These are phyloP conservation scores for Mycena maculata DNA, from an alignment of 768 basidiomycete genomes.

Conservation along the genomic window DNA sequence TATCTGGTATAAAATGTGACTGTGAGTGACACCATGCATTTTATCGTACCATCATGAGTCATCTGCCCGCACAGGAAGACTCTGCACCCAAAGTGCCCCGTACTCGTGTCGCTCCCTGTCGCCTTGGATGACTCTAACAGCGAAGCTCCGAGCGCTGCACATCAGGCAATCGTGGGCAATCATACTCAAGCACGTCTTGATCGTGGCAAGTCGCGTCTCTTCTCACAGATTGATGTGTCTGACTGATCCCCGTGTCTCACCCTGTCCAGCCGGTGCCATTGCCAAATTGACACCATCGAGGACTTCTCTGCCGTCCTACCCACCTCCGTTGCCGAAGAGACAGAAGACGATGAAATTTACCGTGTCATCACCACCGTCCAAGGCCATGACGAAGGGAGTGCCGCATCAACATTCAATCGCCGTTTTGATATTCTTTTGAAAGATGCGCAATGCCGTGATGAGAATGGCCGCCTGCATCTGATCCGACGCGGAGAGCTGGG, in stretches of 20 bases:
- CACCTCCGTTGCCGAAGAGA: neutral
- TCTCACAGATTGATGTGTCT: neutral
- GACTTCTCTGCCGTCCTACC: neutral
- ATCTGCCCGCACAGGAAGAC: too few relatives aligned
- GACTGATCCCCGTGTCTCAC: too few relatives aligned
- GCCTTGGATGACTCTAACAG: neutral
- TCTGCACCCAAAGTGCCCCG: neutral
- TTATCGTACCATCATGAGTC: too few relatives aligned
- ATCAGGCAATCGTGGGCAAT: neutral
- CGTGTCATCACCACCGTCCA: slow-evolving; percentile 13
- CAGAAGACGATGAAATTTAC: slow-evolving; percentile 26
- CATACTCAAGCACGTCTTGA: too few relatives aligned
- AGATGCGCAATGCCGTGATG: slow-evolving; percentile 28
- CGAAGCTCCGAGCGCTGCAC: neutral
- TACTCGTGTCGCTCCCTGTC: neutral
- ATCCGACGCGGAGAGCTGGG: slow-evolving; percentile 21
- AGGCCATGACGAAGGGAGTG: slow-evolving; percentile 18
- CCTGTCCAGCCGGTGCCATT: neutral
- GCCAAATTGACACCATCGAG: neutral
- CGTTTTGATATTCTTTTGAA: slow-evolving; percentile 33
- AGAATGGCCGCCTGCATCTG: slow-evolving; percentile 17
- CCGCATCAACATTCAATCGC: too few relatives aligned
- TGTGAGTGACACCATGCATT: too few relatives aligned
- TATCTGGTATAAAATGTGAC: too few relatives aligned
- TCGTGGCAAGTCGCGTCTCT: neutral